Evolutionary conservation across 1,284 basidiomycete species (phyloP), one percentile per base, ranked within the genome.

Genomic region (Ceratobasidium theobromae): DNA sequence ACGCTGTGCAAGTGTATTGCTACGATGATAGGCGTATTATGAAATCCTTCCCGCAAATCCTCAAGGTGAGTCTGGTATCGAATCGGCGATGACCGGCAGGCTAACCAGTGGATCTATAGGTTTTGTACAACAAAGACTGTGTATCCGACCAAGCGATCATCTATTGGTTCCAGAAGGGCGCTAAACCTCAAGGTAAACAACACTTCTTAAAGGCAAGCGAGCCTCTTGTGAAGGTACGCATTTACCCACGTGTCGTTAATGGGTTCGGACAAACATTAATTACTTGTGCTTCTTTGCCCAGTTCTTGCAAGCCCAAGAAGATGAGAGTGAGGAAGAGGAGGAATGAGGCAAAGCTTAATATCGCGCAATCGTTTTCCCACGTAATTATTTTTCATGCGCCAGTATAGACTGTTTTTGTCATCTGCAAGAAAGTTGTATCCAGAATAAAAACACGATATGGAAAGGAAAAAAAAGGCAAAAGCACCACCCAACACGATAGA

Each of bases 111-210:
- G 18, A 25, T 21, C 62, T 67, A 4, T 70, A 93, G 90, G 87
- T 95, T 74, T 82, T 96, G 76, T 98, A 98, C 80, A 95, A 95
- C 77, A 87, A 90, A 73, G 95, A 98, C 74, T 94, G 93, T 77
- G 84, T 98, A 72, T 91, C 92, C 68, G 93, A 95, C 74, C 90
- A 95, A 76, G 95, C 95, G 69, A 95, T 98, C 74, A 89, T 98
- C 69, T 98, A 97, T 79, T 98, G 95, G 95, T 84, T 93, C 78
- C 87, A 91, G 78, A 98, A 98, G 79, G 95, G 96, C 66, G 91
- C 94, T 65, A 97, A 95, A 79, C 85, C 93, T 1, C 91, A 97
- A 76, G 95, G 95, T 60, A 88, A 90, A 76, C 92, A 95, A 76
- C 91, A 95, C 76, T 98, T 98, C 83, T 80, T 98, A 72, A 95